phyloP scores from a whole-genome alignment of 2,329 filamentous ascomycete genomes.

The Phymatotrichopsis omnivora region DNA sequence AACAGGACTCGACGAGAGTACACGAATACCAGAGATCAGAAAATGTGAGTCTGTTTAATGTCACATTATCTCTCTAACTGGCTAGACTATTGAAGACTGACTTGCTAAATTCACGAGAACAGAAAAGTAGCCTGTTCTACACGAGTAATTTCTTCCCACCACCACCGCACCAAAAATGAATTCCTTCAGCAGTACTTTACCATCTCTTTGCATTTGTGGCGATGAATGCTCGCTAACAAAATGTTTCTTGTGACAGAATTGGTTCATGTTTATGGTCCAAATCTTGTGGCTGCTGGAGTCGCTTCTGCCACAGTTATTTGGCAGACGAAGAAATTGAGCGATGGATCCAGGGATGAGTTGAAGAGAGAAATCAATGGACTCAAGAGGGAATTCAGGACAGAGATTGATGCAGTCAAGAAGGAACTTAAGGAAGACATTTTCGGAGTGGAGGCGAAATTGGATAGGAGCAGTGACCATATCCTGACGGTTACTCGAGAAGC shows the following conservation, averaged over 20 bases:
- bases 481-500: too few relatives aligned
- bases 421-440: too few relatives aligned
- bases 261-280: neutral
- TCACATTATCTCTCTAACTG: neutral
- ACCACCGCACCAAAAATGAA: constrained; percentile 2
- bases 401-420: too few relatives aligned
- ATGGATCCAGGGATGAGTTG: too few relatives aligned
- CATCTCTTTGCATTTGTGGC: constrained; percentile 4
- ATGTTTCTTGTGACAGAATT: neutral
- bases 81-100: constrained; percentile 4
- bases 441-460: too few relatives aligned
- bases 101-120: constrained; percentile 3
- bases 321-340: too few relatives aligned
- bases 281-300: too few relatives aligned
- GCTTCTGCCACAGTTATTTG: too few relatives aligned
- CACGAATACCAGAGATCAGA: neutral
- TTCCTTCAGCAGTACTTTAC: constrained; percentile 9
- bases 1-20: neutral
- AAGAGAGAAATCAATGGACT: too few relatives aligned
- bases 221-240: constrained; percentile 9
- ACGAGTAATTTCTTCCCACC: neutral
- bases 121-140: too few relatives aligned
- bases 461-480: too few relatives aligned
- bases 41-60: constrained; percentile 5
- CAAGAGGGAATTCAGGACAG: too few relatives aligned